Evolutionary conservation across 2,329 filamentous ascomycete species (phyloP), one percentile per base, ranked within the genome.

Genomic region (Arthrobotrys iridis): DNA sequence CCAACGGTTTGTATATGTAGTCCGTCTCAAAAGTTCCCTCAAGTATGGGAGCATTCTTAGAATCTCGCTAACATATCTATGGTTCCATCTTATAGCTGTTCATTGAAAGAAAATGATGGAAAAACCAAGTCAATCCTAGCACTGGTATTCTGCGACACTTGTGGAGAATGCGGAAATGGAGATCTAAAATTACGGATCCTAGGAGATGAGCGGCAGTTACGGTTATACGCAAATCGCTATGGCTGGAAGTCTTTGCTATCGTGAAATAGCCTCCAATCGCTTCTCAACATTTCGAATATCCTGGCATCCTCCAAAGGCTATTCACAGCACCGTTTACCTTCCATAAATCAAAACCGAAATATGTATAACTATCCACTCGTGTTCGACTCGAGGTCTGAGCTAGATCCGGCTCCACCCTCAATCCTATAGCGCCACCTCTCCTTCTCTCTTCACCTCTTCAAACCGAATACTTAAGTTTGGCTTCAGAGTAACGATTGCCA

Each of bases 101-200:
- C 37, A 1, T 20, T 75, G 45, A 57, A 46, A 57, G 40, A 63
- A 26, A 8, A 58, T 5, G 24, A 67, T 20, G 70, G 70, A 18
- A 58, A 18, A 30, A 18, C 41, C 11, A 55, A 46, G 13, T 24
- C 30, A 22, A 35, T 75, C 3, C 8, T 63, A 3, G 70, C 70
- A 3, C 45, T 75, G 5, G 20, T 75, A 13, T 41, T 67, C 6
- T 58, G 48, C 18, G 28, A 46, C 10, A 63, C 24, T 18, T 75
- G 70, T 37, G 33, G 26, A 6, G 8, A 55, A 13, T 75, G 70
- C n/a, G 70, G 70, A 48, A 22, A 48, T 15, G 24, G 15, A 18
- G 22, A 41, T 50, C 57, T 35, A 20, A 75, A 63, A 22, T 26
- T 75, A 46, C 55, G 70, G 5, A 37, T 75, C 28, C 8, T 75